Conservation (phyloP, 371 early-diverging fungal genomes). For the Circinella minor region DNA sequence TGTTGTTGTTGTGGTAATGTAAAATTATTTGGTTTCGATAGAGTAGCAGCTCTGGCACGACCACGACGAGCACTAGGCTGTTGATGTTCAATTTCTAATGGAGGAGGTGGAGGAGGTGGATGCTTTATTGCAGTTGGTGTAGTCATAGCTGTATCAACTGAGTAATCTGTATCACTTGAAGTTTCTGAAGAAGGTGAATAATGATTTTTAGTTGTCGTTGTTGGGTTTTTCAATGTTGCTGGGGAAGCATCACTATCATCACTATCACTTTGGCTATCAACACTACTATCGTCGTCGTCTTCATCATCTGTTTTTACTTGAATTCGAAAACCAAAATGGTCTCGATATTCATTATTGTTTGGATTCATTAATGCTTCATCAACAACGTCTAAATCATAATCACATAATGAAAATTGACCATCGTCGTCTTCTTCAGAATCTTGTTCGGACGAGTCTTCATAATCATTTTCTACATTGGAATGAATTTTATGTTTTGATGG, state of each 20-base stretch:
- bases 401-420: conserved; percentile 22
- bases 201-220: neutral
- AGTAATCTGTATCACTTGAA: conserved; percentile 28
- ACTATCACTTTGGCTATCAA: neutral
- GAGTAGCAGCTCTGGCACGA: neutral
- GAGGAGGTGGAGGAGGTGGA: neutral
- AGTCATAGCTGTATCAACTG: conserved; percentile 39
- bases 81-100: neutral
- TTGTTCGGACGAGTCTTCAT: neutral
- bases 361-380: conserved; percentile 46
- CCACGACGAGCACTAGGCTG: neutral
- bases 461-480: conserved; percentile 1
- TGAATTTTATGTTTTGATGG: neutral
- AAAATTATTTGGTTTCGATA: neutral
- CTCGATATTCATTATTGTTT: conserved; percentile 37
- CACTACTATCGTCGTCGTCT: conserved; percentile 21
- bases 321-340: conserved; percentile 51
- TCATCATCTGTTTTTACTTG: conserved; percentile 54
- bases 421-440: conserved; percentile 4
- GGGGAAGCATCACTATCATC: conserved; percentile 8
- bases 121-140: conserved; percentile 20
- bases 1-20: neutral
- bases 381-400: conserved; percentile 51
- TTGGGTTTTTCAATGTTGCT: neutral
- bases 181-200: conserved; percentile 13